phyloP scores from a whole-genome alignment of 192 early-diverging fungal genomes.

The Coemansia reversa region DNA sequence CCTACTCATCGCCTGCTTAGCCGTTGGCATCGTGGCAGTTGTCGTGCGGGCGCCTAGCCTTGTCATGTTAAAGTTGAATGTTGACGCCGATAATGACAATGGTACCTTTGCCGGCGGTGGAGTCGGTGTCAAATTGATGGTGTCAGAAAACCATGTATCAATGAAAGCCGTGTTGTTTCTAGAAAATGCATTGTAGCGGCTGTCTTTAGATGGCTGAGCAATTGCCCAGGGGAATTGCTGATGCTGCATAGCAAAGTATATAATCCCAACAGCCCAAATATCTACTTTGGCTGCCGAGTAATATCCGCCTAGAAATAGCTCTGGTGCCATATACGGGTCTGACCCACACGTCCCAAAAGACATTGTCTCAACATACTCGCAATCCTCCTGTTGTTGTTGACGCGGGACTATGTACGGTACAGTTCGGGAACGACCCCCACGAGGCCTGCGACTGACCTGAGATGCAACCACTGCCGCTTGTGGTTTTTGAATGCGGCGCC shows the following conservation, averaged over 20 bases:
- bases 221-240: slow-evolving; percentile 67
- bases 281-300: slow-evolving; percentile 82
- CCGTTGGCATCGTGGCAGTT: background rate
- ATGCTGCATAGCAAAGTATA: slow-evolving; percentile 69
- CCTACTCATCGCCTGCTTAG: slow-evolving; percentile 11
- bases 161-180: slow-evolving; percentile 19
- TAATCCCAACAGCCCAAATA: slow-evolving; percentile 86
- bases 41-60: background rate
- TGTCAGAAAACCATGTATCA: slow-evolving; percentile 30
- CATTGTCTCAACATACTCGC: slow-evolving; percentile 35
- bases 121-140: background rate
- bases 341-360: slow-evolving; percentile 76
- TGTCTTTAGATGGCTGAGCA: slow-evolving; percentile 45
- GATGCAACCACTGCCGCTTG: slow-evolving; percentile 12
- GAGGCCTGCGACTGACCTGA: background rate
- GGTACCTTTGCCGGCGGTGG: too few relatives aligned
- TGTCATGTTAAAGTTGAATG: slow-evolving; percentile 16
- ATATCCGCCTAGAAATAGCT: slow-evolving; percentile 57
- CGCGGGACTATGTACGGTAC: slow-evolving; percentile 22
- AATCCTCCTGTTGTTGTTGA: background rate
- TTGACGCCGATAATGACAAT: too few relatives aligned
- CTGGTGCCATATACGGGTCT: slow-evolving; percentile 95
- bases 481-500: slow-evolving; percentile 11
- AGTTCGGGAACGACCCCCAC: slow-evolving; percentile 11
- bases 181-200: slow-evolving; percentile 17